These are phyloP conservation scores for Boletellus ananiceps DNA, from an alignment of 768 basidiomycete species.

Conservation along the genomic window DNA sequence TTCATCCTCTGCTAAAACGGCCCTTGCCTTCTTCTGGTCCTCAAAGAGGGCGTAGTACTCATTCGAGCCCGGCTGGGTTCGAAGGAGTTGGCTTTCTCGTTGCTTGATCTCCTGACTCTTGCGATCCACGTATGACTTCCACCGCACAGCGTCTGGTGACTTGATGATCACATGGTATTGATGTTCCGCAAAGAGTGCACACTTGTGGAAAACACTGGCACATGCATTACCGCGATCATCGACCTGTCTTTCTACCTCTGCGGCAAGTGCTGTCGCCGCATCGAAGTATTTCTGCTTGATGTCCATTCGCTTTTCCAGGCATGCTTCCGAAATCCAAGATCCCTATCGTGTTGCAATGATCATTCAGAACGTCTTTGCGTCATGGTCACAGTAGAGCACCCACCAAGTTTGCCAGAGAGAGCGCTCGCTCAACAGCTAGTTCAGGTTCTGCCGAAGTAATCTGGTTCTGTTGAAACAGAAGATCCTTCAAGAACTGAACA, in stretches of 20 bases:
- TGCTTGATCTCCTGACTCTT: conserved; percentile 67
- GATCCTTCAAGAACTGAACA: conserved; percentile 60
- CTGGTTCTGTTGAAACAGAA: conserved; percentile 19
- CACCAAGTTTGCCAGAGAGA: conserved; percentile 64
- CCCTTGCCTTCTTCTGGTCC: conserved; percentile 41
- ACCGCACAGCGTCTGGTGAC: conserved; percentile 65
- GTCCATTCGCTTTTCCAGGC: conserved; percentile 68
- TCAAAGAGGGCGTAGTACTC: conserved; percentile 31
- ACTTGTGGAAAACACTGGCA: conserved; percentile 70
- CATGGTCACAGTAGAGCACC: conserved; percentile 18
- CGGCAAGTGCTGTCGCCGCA: conserved; percentile 44
- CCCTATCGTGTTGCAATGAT: conserved; percentile 48
- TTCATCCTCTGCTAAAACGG: conserved; percentile 52
- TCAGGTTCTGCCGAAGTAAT: conserved; percentile 9
- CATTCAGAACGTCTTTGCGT: not conserved
- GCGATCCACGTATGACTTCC: conserved; percentile 67
- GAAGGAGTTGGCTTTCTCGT: conserved; percentile 36
- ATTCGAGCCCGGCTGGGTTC: conserved; percentile 14
- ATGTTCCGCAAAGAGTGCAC: conserved; percentile 83
- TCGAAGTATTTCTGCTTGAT: conserved; percentile 71
- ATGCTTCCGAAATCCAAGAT: conserved; percentile 85
- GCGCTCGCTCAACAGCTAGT: conserved; percentile 31
- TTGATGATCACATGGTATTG: conserved; percentile 72
- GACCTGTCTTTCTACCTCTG: conserved; percentile 19
- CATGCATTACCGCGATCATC: conserved; percentile 27